Evolutionary conservation across 805 yeast genomes (phyloP).

Genomic region (Candida patagonica): DNA sequence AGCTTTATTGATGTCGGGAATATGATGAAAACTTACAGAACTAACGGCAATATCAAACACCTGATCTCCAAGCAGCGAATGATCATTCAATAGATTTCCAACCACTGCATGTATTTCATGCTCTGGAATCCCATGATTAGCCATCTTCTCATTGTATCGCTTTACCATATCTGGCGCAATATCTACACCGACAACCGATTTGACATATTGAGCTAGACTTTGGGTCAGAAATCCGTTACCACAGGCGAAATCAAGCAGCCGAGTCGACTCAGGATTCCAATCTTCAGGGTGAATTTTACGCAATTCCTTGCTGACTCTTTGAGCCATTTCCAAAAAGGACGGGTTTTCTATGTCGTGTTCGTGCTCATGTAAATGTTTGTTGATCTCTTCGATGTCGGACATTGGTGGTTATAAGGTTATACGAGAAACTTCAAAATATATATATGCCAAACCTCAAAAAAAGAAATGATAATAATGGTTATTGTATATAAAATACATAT

Average conservation of each 20-base stretch:
- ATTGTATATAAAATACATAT: no score
- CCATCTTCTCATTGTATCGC: slow-evolving; percentile 14
- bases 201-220: slow-evolving; percentile 14
- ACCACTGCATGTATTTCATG: slow-evolving; percentile 17
- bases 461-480: no score
- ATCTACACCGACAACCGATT: slow-evolving; percentile 19
- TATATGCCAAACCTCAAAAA: no score
- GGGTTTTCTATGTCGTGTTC: no score
- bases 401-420: no score
- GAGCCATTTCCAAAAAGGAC: no score
- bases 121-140: slow-evolving; percentile 15
- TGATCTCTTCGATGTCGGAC: no score
- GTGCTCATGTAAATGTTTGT: no score
- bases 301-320: slow-evolving; percentile 6
- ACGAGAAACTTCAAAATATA: no score
- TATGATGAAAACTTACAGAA: slow-evolving; percentile 21
- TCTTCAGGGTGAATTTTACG: slow-evolving; percentile 1
- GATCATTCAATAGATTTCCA: slow-evolving; percentile 10
- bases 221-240: slow-evolving; percentile 19
- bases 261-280: slow-evolving; percentile 14
- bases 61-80: slow-evolving; percentile 4
- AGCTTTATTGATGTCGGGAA: slow-evolving; percentile 12
- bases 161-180: slow-evolving; percentile 19
- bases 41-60: slow-evolving; percentile 19
- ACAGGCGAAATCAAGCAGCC: slow-evolving; percentile 22